Base-by-base conservation (phyloP, 306 rosid species). In the Betula pendula region DNA sequence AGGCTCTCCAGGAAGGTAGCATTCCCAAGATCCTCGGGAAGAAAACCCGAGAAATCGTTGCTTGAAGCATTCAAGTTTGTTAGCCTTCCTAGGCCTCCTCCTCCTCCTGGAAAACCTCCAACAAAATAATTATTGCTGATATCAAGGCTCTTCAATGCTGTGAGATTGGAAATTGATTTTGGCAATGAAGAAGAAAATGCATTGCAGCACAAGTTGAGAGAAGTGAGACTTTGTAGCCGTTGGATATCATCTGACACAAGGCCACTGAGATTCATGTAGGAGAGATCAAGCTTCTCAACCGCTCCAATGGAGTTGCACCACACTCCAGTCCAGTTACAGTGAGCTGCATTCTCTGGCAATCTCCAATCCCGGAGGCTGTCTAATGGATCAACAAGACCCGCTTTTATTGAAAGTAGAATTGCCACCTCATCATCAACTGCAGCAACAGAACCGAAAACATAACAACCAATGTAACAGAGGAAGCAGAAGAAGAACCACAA, bases 261-360 rank as follows among this genome's bases (percentile, higher is more conserved):
- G 38, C 98, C 98, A 33, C 96, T 90, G 74, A 95, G 94, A 88
- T 95, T 95, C 99, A 76, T 87, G 85, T 76, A 89, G 71, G 99
- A 91, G 50, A 95, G 87, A 81, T 93, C 92, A 70, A 95, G 94
- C 72, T 77, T 87, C 78, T 84, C 92, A 0, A 91, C 88, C 6
- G 79, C 77, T 65, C 93, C 92, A 31, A 66, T 86, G 38, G 77
- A 82, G 80, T 88, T 91, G 92, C 98, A 95, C 77, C 45, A 53
- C 14, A 92, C 87, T 0, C 97, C 97, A 53, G 77, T 85, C 99
- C 99, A 95, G 24, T 80, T 76, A 62, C 99, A 95, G 72, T 89
- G 91, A 74, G 70, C 63, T 74, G 44, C 76, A 40, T 80, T 73
- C 50, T 86, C 86, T 10, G 47, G 71, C 50, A 63, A 56, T 25